These are phyloP conservation scores for Magnolia changhungtana DNA, from an alignment of 164 flowering plant species.

Conservation along the genomic window DNA sequence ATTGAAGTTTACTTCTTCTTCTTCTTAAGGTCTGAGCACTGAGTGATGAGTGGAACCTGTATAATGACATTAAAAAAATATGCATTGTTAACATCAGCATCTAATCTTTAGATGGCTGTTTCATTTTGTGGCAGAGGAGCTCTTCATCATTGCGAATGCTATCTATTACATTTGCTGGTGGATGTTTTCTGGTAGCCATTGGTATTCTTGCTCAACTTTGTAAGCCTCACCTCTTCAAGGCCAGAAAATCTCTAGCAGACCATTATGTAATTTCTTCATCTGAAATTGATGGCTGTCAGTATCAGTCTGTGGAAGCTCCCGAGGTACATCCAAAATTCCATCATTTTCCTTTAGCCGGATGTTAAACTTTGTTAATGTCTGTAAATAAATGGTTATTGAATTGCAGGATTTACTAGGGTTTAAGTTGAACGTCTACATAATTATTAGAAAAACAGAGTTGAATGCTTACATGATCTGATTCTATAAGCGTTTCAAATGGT, in stretches of 20 bases:
- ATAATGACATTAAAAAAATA: background rate
- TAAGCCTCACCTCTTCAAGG: conserved; percentile 30
- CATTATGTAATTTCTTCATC: conserved; percentile 23
- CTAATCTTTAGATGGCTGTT: conserved; percentile 4
- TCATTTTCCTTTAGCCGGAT: background rate
- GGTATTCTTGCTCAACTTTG: conserved; percentile 40
- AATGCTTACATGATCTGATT: background rate
- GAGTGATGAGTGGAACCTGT: background rate
- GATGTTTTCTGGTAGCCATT: conserved; percentile 45
- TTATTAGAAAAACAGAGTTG: background rate
- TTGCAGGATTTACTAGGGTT: background rate
- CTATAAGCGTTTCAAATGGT: background rate
- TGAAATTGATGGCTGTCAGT: conserved; percentile 23
- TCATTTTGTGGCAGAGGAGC: conserved; percentile 46
- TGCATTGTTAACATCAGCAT: background rate
- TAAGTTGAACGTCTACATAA: no score
- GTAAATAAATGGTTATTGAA: no score
- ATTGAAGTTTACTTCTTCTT: conserved; percentile 1
- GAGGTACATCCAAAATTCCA: conserved; percentile 38
- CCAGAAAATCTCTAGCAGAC: conserved; percentile 20
- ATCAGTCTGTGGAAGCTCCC: conserved; percentile 32
- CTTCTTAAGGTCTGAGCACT: background rate
- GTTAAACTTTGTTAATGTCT: background rate
- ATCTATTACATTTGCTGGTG: conserved; percentile 45
- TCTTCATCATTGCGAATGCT: conserved; percentile 38